A percentile compares a stretch with the other conserved stretches of the same genome.
Evolutionary conservation across 2,329 filamentous ascomycete species (phyloP).

Genomic region (Fusarium sp.): DNA sequence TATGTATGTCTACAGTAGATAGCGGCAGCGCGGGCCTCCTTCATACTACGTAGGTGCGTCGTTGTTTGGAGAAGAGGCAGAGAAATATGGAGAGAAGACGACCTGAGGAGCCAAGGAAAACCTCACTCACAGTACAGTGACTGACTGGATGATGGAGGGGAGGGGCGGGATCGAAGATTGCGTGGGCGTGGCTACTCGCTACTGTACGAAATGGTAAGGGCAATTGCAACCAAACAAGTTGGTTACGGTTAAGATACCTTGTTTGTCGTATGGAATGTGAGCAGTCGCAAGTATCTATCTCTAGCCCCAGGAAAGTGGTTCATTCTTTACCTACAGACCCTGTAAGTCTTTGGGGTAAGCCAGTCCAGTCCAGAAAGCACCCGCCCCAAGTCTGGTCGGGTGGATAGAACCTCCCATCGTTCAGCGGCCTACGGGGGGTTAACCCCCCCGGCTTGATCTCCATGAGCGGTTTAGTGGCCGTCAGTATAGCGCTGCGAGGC

Average conservation of each 20-base stretch:
- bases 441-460: conserved; percentile 20
- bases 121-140: not conserved
- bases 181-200: conserved; percentile 10
- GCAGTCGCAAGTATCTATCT: conserved; percentile 15
- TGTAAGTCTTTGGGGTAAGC: conserved; percentile 32
- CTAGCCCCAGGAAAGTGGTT: conserved; percentile 25
- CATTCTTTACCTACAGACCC: not conserved
- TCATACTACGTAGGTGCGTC: not conserved
- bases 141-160: conserved; percentile 18
- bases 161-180: conserved; percentile 38
- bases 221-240: conserved; percentile 12
- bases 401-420: conserved; percentile 17
- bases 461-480: conserved; percentile 33
- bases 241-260: conserved; percentile 7
- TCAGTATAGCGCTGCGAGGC: conserved; percentile 27
- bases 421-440: conserved; percentile 16
- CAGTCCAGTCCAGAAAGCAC: not conserved
- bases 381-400: conserved; percentile 7
- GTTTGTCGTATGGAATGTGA: not conserved
- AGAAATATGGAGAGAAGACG: conserved; percentile 36
- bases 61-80: conserved; percentile 33
- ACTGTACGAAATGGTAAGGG: conserved; percentile 16
- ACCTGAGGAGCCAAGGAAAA: conserved; percentile 1
- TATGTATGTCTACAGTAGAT: conserved; percentile 12
- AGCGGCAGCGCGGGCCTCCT: conserved; percentile 26